Percentiles rank a stretch among this genome's conserved stretches.
Evolutionary conservation across 192 early-diverging fungal genomes (phyloP).

Genomic region (Haplosporangium gracile): DNA sequence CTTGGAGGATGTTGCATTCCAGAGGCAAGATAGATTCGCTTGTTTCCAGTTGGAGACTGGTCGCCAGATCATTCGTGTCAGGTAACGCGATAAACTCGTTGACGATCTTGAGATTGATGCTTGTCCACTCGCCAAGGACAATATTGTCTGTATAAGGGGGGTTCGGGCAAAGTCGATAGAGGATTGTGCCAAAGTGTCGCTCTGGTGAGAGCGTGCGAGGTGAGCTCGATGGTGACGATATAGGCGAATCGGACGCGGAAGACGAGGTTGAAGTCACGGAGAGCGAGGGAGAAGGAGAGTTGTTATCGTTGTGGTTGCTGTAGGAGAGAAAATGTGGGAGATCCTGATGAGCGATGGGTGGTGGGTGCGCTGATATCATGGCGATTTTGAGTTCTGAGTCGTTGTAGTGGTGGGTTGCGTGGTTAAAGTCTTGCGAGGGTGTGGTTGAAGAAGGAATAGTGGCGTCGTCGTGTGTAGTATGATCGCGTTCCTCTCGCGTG

Average conservation of each 20-base stretch:
- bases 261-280: background rate
- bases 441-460: background rate
- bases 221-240: background rate
- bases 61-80: background rate
- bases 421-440: background rate
- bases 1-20: slow-evolving; percentile 19
- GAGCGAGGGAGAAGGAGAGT: background rate
- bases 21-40: slow-evolving; percentile 18
- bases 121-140: slow-evolving; percentile 8
- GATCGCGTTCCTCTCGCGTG: background rate
- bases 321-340: background rate
- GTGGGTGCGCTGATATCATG: background rate
- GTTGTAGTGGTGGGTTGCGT: background rate
- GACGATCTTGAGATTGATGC: slow-evolving; percentile 17
- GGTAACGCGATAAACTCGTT: slow-evolving; percentile 20
- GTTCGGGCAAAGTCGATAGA: background rate
- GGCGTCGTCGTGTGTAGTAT: background rate
- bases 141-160: background rate
- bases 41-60: background rate
- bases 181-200: background rate
- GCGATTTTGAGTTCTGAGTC: background rate
- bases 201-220: background rate
- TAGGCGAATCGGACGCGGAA: background rate
- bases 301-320: background rate
- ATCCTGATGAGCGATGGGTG: background rate